phyloP scores from a whole-genome alignment of 2,329 filamentous ascomycete species.

The Sordariomycetes sp. region DNA sequence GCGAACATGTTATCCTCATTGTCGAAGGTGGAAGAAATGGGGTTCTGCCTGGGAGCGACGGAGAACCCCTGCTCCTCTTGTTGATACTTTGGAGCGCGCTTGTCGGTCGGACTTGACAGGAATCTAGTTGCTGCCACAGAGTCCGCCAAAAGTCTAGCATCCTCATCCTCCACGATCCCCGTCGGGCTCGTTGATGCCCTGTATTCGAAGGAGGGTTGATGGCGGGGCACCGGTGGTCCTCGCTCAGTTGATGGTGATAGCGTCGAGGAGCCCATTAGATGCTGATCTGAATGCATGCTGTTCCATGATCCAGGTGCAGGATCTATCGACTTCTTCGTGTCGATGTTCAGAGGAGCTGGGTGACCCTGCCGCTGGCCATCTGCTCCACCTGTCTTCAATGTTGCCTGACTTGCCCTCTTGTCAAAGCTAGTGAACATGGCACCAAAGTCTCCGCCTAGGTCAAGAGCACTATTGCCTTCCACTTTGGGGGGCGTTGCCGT shows the following conservation, averaged over 20 bases:
- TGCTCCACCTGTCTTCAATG: conserved; percentile 35
- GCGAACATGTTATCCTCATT: conserved; percentile 50
- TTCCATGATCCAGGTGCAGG: conserved; percentile 38
- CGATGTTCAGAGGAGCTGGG: conserved; percentile 39
- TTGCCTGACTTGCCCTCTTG: conserved; percentile 42
- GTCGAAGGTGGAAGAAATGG: conserved; percentile 9
- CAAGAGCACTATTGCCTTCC: conserved; percentile 31
- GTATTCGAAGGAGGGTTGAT: conserved; percentile 20
- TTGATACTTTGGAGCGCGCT: too few species aligned
- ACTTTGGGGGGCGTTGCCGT: conserved; percentile 43
- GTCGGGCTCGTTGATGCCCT: conserved; percentile 22
- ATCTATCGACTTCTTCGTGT: conserved; percentile 34
- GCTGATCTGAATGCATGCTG: conserved; percentile 41
- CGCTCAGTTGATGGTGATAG: conserved; percentile 23
- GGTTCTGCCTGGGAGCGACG: background rate
- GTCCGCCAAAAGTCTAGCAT: conserved; percentile 42
- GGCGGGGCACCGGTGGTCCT: conserved; percentile 30
- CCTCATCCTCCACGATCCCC: conserved; percentile 39
- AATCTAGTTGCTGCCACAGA: conserved; percentile 40
- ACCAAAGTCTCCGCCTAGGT: conserved; percentile 49
- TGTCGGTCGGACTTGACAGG: conserved; percentile 1
- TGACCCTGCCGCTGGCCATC: conserved; percentile 31
- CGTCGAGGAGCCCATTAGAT: conserved; percentile 28
- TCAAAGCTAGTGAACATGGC: conserved; percentile 47
- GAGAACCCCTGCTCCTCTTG: conserved; percentile 3